Conservation (phyloP, 257 asterid species). For the Asclepias syriaca region DNA sequence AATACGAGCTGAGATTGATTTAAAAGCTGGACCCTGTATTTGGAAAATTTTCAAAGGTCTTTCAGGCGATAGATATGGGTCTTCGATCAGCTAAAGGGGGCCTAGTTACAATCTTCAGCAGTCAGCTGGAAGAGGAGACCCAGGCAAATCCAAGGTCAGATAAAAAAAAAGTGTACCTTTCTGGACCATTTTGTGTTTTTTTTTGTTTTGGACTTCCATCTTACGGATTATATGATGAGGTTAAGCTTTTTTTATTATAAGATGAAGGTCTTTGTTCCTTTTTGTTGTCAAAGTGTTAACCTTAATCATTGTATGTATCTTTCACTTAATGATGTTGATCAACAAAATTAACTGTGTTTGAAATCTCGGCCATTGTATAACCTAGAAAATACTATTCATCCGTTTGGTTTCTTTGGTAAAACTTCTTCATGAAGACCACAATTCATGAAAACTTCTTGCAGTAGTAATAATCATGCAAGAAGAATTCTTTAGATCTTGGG, state of each 20-base stretch:
- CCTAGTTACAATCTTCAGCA: not conserved
- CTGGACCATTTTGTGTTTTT: not conserved
- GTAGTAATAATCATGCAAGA: not conserved
- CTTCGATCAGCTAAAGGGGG: not conserved
- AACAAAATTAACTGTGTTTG: not conserved
- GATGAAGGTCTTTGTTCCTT: not conserved
- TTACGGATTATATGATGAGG: not conserved
- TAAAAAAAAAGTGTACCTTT: not conserved
- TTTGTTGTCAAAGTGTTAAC: not conserved
- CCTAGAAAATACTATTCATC: not conserved
- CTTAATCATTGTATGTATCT: not conserved
- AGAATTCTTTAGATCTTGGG: not conserved
- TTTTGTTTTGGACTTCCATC: not conserved
- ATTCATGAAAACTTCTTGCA: not conserved
- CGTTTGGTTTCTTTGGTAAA: not conserved
- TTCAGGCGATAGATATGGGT: not conserved
- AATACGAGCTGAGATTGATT: constrained; percentile 73
- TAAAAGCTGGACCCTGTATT: constrained; percentile 13
- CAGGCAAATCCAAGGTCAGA: not conserved
- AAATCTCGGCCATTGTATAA: not conserved
- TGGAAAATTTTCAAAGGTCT: not conserved
- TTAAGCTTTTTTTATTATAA: not conserved
- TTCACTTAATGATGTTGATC: not conserved
- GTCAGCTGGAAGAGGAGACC: not conserved
- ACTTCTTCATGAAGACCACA: not conserved